Percentiles rank a stretch among this genome's conserved stretches.
phyloP scores from a whole-genome alignment of 1,284 basidiomycete species.

The Ustilago bromivora region DNA sequence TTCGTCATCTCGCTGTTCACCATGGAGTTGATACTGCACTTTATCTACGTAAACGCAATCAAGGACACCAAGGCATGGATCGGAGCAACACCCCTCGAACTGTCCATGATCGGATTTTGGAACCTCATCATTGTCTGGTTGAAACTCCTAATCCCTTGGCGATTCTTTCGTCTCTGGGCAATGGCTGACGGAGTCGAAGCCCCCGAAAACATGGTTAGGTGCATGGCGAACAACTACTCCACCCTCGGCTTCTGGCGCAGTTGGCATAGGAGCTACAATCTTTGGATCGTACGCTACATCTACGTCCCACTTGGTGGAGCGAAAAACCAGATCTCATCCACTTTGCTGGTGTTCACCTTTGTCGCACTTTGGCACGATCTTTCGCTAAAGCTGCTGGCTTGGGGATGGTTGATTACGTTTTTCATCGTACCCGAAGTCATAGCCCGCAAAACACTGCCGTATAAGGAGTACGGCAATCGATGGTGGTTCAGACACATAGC shows the following conservation, averaged over 20 bases:
- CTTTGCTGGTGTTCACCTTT: conserved; percentile 89
- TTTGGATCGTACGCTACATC: conserved; percentile 89
- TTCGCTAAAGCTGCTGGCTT: conserved; percentile 85
- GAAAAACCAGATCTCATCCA: conserved; percentile 77
- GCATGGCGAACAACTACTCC: conserved; percentile 98
- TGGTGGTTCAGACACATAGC: conserved; percentile 89
- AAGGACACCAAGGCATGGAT: conserved; percentile 82
- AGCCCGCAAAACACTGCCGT: conserved; percentile 75
- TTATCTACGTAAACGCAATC: conserved; percentile 96
- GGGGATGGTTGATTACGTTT: conserved; percentile 94
- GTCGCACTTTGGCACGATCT: conserved; percentile 99
- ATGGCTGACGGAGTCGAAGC: conserved; percentile 89
- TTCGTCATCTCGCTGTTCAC: conserved; percentile 81
- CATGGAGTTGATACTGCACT: conserved; percentile 93
- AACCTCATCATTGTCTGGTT: conserved; percentile 96
- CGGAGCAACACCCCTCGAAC: conserved; percentile 81
- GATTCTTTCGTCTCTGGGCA: conserved; percentile 97
- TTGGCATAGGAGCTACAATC: conserved; percentile 96
- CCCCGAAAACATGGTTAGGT: conserved; percentile 98
- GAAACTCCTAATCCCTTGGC: conserved; percentile 97
- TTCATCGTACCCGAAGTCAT: conserved; percentile 90
- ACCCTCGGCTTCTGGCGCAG: conserved; percentile 91
- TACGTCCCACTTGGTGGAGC: conserved; percentile 91
- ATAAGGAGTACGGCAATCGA: conserved; percentile 77
- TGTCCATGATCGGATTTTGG: conserved; percentile 97